Evolutionary conservation across 768 basidiomycete species (phyloP), one percentile per base, ranked within the genome.

Genomic region (Sporobolomyces phaffii): DNA sequence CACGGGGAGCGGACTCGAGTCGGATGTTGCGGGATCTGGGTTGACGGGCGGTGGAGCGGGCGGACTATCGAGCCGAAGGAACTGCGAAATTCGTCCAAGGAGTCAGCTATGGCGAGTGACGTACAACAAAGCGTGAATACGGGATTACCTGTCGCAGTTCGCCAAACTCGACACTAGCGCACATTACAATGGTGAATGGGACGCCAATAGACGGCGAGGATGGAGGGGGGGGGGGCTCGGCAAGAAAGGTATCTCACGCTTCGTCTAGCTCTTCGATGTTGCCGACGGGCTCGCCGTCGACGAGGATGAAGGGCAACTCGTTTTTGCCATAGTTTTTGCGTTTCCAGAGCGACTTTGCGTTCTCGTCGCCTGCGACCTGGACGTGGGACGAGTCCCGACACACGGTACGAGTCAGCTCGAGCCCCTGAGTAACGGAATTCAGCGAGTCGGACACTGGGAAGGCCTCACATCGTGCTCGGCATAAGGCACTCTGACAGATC

Each of bases 151-250:
- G 73, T 10, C 70, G 61, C 20, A 73, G 54, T 43, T 73, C 73
- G 31, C 73, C 73, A n/a, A 69, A 72, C 53, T 73, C 73, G 62
- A 73, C 73, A 11, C 73, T n/a, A n/a, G n/a, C n/a, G n/a, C n/a
- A n/a, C n/a, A n/a, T n/a, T n/a, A n/a, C n/a, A n/a, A n/a, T n/a
- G n/a, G n/a, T n/a, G n/a, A n/a, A n/a, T n/a, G n/a, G n/a, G n/a
- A n/a, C n/a, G n/a, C n/a, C n/a, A n/a, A n/a, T n/a, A n/a, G n/a
- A n/a, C n/a, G n/a, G n/a, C n/a, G n/a, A n/a, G n/a, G n/a, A n/a
- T n/a, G n/a, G n/a, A n/a, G n/a, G n/a, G n/a, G n/a, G n/a, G n/a
- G n/a, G n/a, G n/a, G n/a, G n/a, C n/a, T n/a, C n/a, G n/a, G n/a
- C n/a, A n/a, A n/a, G n/a, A n/a, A n/a, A n/a, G n/a, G n/a, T n/a